Percentiles rank a stretch among this genome's conserved stretches.
These are phyloP conservation scores for Ceratocystis smalleyi DNA, from an alignment of 2,329 filamentous ascomycete genomes.

Conservation along the genomic window DNA sequence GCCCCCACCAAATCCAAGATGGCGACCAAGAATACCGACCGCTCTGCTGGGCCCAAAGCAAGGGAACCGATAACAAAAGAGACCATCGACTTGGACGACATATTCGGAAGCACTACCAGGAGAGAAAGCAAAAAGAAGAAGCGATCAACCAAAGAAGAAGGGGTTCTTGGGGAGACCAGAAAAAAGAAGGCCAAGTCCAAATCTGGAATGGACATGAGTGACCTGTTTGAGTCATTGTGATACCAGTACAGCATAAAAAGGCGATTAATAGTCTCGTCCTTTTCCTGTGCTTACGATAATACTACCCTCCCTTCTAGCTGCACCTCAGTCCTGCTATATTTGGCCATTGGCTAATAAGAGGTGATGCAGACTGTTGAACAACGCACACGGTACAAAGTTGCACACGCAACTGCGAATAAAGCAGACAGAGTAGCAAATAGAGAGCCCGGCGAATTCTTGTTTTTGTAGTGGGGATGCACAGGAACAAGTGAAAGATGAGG, in stretches of 20 bases:
- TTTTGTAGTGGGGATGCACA: background rate
- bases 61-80: background rate
- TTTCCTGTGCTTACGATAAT: background rate
- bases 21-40: background rate
- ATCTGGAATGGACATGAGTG: conserved; percentile 24
- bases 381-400: background rate
- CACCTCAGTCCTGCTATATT: background rate
- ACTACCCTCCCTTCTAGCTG: background rate
- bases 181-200: conserved; percentile 42
- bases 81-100: conserved; percentile 8
- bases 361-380: background rate
- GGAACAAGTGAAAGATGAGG: background rate
- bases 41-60: background rate
- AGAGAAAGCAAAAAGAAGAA: conserved; percentile 25
- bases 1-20: background rate
- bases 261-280: background rate
- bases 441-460: no score
- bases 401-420: background rate
- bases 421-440: background rate
- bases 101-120: conserved; percentile 9
- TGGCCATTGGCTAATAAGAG: background rate
- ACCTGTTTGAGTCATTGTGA: conserved; percentile 45
- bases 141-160: background rate
- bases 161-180: conserved; percentile 21
- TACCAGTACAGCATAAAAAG: background rate